A percentile compares a stretch with the other conserved stretches of the same genome.
phyloP scores from a whole-genome alignment of 2,329 filamentous ascomycete species.

The Aspergillus ustus region DNA sequence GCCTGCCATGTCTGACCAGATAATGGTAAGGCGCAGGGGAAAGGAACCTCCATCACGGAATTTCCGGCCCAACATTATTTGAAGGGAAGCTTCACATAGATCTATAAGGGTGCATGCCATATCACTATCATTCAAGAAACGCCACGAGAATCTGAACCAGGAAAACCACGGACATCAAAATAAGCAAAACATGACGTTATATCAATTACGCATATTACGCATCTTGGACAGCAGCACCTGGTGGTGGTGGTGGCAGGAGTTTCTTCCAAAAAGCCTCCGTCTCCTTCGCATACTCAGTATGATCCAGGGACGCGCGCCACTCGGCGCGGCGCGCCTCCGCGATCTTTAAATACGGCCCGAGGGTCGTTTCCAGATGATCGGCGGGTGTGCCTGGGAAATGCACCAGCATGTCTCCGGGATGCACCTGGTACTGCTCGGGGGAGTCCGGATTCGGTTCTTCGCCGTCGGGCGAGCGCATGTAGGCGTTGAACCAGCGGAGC shows the following conservation, averaged over 20 bases:
- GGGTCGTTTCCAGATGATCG: constrained; percentile 6
- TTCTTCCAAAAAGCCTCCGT: constrained; percentile 20
- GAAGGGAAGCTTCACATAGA: too few species aligned
- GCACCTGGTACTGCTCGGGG: constrained; percentile 14
- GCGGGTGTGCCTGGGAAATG: constrained; percentile 22
- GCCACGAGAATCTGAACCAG: too few species aligned
- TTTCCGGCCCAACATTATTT: too few species aligned
- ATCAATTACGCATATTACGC: not conserved
- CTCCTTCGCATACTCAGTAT: constrained; percentile 17
- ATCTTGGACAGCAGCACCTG: not conserved
- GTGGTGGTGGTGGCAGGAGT: too few species aligned
- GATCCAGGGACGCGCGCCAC: constrained; percentile 18
- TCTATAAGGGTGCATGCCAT: too few species aligned
- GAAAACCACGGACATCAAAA: not conserved
- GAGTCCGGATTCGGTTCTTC: constrained; percentile 6
- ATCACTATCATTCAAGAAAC: too few species aligned
- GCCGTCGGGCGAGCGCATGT: constrained; percentile 16
- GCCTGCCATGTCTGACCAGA: too few species aligned
- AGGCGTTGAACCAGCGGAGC: constrained; percentile 25
- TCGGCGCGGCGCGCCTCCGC: constrained; percentile 19
- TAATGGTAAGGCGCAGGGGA: too few species aligned
- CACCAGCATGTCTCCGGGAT: constrained; percentile 23
- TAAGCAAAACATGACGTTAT: not conserved
- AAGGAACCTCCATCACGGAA: too few species aligned
- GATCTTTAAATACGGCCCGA: constrained; percentile 22